phyloP scores from a whole-genome alignment of 352 stramenopile species.

The Aphanomyces astaci region DNA sequence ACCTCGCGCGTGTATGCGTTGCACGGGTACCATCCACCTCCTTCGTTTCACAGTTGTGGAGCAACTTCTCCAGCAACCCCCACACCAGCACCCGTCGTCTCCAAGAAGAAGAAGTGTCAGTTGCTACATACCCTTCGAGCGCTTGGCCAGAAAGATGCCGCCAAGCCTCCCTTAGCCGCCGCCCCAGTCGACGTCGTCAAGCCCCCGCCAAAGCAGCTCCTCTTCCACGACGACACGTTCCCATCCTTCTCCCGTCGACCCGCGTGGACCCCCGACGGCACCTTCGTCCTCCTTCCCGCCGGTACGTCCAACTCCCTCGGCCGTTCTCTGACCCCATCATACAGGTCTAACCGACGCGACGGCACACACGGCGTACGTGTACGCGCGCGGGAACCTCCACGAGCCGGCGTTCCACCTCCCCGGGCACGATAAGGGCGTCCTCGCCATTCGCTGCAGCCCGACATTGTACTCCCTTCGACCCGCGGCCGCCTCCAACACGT shows the following conservation, averaged over 20 bases:
- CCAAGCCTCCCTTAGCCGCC: no score
- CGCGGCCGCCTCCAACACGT: slow-evolving; percentile 44
- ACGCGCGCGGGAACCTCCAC: slow-evolving; percentile 87
- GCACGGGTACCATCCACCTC: slow-evolving; percentile 36
- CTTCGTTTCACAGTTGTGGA: no score
- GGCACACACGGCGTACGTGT: slow-evolving; percentile 90
- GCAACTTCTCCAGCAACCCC: no score
- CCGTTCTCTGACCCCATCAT: slow-evolving; percentile 40
- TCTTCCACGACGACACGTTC: slow-evolving; percentile 93
- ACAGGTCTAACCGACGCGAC: slow-evolving; percentile 33
- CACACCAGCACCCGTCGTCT: slow-evolving; percentile 33
- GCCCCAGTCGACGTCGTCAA: slow-evolving; percentile 2
- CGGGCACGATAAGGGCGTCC: slow-evolving; percentile 88
- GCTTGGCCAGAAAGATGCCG: slow-evolving; percentile 48
- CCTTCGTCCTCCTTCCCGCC: slow-evolving; percentile 86
- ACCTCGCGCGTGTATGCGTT: slow-evolving; percentile 89
- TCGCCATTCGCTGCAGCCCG: slow-evolving; percentile 91
- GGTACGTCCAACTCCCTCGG: slow-evolving; percentile 37
- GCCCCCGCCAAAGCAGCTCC: slow-evolving; percentile 53
- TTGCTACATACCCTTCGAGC: slow-evolving; percentile 74
- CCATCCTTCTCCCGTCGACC: slow-evolving; percentile 92
- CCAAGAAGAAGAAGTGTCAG: slow-evolving; percentile 64
- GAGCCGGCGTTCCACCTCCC: slow-evolving; percentile 87
- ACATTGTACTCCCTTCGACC: slow-evolving; percentile 77
- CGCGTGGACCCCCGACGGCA: slow-evolving; percentile 89